These are phyloP conservation scores for Coemansia sp. DNA, from an alignment of 192 early-diverging fungal species.

Conservation along the genomic window DNA sequence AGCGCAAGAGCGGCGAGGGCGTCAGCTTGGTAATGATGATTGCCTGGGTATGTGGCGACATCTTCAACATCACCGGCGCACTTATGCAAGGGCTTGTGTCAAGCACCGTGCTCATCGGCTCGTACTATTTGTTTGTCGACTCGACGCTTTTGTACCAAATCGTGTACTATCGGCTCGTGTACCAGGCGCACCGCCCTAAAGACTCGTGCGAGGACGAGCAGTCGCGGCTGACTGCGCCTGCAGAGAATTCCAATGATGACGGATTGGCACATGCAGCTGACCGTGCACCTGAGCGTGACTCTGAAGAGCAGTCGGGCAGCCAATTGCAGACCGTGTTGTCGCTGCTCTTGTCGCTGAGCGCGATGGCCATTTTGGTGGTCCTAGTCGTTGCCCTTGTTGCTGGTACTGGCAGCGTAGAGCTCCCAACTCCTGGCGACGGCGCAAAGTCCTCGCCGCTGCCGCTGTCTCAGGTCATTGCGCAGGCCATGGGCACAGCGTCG, in stretches of 20 bases:
- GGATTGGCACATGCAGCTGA: neutral
- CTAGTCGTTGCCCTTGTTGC: constrained; percentile 28
- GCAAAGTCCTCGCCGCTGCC: constrained; percentile 7
- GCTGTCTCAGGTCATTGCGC: constrained; percentile 33
- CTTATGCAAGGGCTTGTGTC: constrained; percentile 66
- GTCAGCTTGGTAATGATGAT: constrained; percentile 69
- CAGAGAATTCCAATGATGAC: neutral
- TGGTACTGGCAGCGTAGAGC: neutral
- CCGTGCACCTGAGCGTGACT: neutral
- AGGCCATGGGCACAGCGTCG: constrained; percentile 43
- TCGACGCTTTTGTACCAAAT: constrained; percentile 65
- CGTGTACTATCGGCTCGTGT: constrained; percentile 59
- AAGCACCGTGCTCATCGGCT: constrained; percentile 70
- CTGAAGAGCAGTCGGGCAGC: neutral
- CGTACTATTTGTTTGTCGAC: constrained; percentile 75
- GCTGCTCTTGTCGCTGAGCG: constrained; percentile 25
- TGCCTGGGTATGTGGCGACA: constrained; percentile 77
- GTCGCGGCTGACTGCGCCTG: neutral
- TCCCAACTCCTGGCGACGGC: neutral
- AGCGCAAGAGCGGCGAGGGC: constrained; percentile 72
- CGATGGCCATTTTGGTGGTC: constrained; percentile 27
- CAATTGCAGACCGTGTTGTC: constrained; percentile 23
- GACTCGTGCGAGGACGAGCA: neutral
- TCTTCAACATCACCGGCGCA: constrained; percentile 73
- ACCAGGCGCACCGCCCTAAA: constrained; percentile 30